A percentile compares a stretch with the other conserved stretches of the same genome.
Conservation (phyloP, 2,329 filamentous ascomycete genomes). For the Fusarium sp. region DNA sequence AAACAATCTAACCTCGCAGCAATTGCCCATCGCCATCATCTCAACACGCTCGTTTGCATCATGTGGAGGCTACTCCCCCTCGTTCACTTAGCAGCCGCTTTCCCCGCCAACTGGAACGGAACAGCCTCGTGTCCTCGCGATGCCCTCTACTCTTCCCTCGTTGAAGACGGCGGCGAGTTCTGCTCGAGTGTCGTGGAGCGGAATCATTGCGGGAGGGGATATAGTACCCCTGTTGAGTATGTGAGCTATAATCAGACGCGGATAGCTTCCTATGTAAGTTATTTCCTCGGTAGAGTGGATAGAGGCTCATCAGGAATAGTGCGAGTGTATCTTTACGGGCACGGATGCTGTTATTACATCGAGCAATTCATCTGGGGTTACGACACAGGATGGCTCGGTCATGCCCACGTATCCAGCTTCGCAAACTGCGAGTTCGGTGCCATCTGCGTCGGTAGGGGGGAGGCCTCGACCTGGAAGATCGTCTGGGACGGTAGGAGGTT, state of each 20-base stretch:
- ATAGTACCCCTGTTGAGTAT: conserved; percentile 45
- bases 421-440: background rate
- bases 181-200: conserved; percentile 45
- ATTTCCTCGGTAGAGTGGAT: no score
- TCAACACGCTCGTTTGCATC: conserved; percentile 31
- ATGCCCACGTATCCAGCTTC: conserved; percentile 8
- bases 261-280: conserved; percentile 47
- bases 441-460: conserved; percentile 7
- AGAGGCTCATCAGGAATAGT: conserved; percentile 34
- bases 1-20: conserved; percentile 2
- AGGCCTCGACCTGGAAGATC: conserved; percentile 20
- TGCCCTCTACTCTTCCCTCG: conserved; percentile 46
- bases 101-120: conserved; percentile 29
- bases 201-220: conserved; percentile 32
- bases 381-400: background rate
- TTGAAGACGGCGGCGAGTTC: conserved; percentile 40
- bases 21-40: background rate
- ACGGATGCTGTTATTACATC: background rate
- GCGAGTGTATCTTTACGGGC: conserved; percentile 42
- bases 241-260: conserved; percentile 42
- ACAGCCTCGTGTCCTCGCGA: conserved; percentile 42
- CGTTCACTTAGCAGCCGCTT: conserved; percentile 12
- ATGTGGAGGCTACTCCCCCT: conserved; percentile 38
- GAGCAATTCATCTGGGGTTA: background rate
- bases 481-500: background rate